These are phyloP conservation scores for Carpinus fangiana DNA, from an alignment of 306 rosid genomes.

Conservation along the genomic window DNA sequence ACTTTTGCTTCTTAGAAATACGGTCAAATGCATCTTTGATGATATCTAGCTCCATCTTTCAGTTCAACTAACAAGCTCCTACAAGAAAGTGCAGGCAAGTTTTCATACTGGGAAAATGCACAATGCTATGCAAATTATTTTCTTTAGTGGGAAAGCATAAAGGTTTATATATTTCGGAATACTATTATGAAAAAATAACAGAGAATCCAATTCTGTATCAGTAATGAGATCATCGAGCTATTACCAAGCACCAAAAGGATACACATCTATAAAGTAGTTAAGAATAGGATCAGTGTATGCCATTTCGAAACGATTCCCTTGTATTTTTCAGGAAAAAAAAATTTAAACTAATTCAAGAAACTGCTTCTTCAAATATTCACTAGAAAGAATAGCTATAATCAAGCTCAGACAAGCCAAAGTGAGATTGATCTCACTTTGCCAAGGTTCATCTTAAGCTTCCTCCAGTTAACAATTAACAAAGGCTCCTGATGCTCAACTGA, in stretches of 20 bases:
- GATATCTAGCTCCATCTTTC: constrained; percentile 72
- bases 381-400: background rate
- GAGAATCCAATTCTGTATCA: background rate
- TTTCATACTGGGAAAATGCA: constrained; percentile 11
- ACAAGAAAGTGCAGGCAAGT: constrained; percentile 34
- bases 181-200: background rate
- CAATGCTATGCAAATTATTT: constrained; percentile 9
- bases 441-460: background rate
- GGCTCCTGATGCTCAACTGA: background rate
- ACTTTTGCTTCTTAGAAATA: constrained; percentile 83
- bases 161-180: background rate
- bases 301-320: background rate
- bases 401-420: background rate
- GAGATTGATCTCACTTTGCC: background rate
- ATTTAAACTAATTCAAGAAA: background rate
- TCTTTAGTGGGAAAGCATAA: background rate
- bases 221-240: background rate
- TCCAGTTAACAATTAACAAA: background rate
- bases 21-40: constrained; percentile 86
- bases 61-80: constrained; percentile 41
- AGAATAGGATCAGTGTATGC: background rate
- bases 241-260: background rate
- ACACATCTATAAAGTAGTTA: background rate
- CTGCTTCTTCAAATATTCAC: background rate
- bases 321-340: background rate